A percentile compares a stretch with the other conserved stretches of the same genome.
These are phyloP conservation scores for Erucastrum elatum DNA, from an alignment of 345 rosid genomes.

Conservation along the genomic window DNA sequence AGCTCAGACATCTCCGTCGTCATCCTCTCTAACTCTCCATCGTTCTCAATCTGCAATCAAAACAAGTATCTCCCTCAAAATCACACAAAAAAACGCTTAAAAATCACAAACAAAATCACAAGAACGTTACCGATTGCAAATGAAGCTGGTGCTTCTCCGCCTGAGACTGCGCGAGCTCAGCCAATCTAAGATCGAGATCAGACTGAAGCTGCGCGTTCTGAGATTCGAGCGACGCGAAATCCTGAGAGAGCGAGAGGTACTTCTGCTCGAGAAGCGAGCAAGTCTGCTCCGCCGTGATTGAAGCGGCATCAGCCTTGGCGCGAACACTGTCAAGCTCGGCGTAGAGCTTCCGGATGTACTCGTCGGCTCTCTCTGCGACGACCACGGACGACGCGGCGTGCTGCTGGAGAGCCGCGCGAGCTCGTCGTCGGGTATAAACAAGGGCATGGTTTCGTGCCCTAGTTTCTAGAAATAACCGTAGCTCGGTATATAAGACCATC, in stretches of 20 bases:
- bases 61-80: background rate
- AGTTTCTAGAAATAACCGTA: constrained; percentile 11
- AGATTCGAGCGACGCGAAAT: constrained; percentile 64
- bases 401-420: constrained; percentile 55
- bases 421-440: constrained; percentile 90
- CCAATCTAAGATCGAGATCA: constrained; percentile 57
- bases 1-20: constrained; percentile 63
- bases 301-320: constrained; percentile 80
- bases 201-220: constrained; percentile 64
- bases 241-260: constrained; percentile 68
- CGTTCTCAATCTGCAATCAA: constrained; percentile 69
- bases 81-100: background rate
- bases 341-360: constrained; percentile 56
- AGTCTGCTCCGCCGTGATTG: constrained; percentile 95
- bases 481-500: background rate
- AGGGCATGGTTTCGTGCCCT: constrained; percentile 57
- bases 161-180: constrained; percentile 72
- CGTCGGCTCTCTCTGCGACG: constrained; percentile 78
- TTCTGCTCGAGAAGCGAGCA: constrained; percentile 97
- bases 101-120: background rate
- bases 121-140: constrained; percentile 54
- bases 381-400: constrained; percentile 52
- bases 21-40: constrained; percentile 80
- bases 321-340: constrained; percentile 70
- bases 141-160: constrained; percentile 84